Evolutionary conservation across 768 basidiomycete genomes (phyloP).

Genomic region (Mycena metata): DNA sequence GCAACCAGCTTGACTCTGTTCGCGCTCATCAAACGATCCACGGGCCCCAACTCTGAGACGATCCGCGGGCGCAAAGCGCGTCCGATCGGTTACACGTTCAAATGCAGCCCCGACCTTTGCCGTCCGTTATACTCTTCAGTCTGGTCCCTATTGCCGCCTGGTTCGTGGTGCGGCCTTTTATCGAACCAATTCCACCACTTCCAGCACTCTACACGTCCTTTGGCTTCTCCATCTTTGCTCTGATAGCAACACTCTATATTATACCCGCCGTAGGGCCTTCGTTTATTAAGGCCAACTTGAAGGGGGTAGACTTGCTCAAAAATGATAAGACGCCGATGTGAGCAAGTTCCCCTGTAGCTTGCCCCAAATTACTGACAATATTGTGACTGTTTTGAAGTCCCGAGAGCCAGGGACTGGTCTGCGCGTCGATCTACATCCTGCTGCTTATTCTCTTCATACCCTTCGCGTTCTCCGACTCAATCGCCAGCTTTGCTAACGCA

Average conservation of each 20-base stretch:
- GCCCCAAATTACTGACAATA: slow-evolving; percentile 18
- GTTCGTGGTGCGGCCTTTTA: slow-evolving; percentile 79
- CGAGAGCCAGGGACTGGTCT: slow-evolving; percentile 93
- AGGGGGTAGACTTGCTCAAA: slow-evolving; percentile 91
- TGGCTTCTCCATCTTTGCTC: slow-evolving; percentile 88
- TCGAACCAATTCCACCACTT: slow-evolving; percentile 76
- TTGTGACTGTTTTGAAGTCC: slow-evolving; percentile 67
- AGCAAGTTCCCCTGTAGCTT: background rate
- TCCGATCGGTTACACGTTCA: no score
- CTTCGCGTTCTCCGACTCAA: slow-evolving; percentile 88
- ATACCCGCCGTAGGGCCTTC: slow-evolving; percentile 87
- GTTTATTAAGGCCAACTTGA: slow-evolving; percentile 86
- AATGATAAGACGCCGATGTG: slow-evolving; percentile 79
- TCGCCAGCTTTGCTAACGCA: slow-evolving; percentile 60
- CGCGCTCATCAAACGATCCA: no score
- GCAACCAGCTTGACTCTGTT: no score
- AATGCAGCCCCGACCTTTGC: slow-evolving; percentile 63
- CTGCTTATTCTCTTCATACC: slow-evolving; percentile 94
- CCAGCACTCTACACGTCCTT: slow-evolving; percentile 83
- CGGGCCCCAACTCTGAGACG: no score
- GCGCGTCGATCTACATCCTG: slow-evolving; percentile 90
- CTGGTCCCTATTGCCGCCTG: slow-evolving; percentile 74
- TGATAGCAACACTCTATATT: slow-evolving; percentile 79
- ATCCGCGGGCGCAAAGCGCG: no score
- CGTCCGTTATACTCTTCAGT: slow-evolving; percentile 65